phyloP scores from a whole-genome alignment of 2,329 filamentous ascomycete species.

The Tolypocladium tropicale region DNA sequence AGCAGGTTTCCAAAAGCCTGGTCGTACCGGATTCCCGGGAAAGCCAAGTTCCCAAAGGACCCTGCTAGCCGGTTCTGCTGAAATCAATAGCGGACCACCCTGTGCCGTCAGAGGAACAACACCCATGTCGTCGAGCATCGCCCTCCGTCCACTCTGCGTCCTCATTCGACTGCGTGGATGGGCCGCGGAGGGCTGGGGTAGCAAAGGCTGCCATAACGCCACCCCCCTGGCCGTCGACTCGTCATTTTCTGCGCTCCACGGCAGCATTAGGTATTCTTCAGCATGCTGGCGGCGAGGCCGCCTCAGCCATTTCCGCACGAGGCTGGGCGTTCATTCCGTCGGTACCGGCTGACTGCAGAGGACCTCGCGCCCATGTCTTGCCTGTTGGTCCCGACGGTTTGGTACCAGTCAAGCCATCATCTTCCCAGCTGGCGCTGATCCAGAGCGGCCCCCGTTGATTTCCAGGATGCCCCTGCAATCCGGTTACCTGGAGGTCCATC shows the following conservation, averaged over 20 bases:
- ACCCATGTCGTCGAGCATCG: not conserved
- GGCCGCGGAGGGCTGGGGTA: not conserved
- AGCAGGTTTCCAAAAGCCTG: not conserved
- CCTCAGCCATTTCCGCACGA: not conserved
- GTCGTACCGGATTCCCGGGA: not conserved
- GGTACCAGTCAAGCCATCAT: not conserved
- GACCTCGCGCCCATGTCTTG: not conserved
- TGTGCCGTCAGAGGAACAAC: not conserved
- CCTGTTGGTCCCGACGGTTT: conserved; percentile 1
- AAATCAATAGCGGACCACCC: too few relatives aligned
- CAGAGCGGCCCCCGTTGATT: not conserved
- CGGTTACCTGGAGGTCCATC: not conserved
- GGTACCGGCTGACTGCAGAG: not conserved
- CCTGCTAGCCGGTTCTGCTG: not conserved
- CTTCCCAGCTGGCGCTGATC: not conserved
- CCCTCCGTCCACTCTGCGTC: not conserved
- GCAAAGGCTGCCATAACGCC: not conserved
- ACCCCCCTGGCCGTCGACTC: not conserved
- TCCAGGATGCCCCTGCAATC: not conserved
- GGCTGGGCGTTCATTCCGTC: not conserved
- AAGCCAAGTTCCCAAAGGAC: not conserved
- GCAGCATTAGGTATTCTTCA: not conserved
- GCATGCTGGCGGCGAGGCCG: not conserved
- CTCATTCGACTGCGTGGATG: not conserved
- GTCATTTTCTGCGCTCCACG: not conserved